Base-by-base conservation (phyloP, 495 filamentous ascomycete species). In the Penicillium soppii region DNA sequence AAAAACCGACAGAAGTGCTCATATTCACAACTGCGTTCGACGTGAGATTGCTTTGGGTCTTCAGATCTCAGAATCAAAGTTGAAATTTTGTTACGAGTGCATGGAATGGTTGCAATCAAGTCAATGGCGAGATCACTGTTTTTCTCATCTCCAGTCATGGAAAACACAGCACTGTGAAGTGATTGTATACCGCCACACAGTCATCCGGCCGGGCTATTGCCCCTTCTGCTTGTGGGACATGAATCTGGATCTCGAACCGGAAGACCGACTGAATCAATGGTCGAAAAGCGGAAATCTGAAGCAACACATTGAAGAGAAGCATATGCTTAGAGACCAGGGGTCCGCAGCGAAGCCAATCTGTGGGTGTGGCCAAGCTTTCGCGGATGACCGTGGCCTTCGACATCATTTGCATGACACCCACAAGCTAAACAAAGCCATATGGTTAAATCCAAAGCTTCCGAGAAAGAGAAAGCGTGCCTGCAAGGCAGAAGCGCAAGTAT, bases 41-140 rank as follows among this genome's bases (percentile, higher is more conserved):
- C 50, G 50, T 35, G 29, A 49, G 29, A 56, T 45, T 1, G 26
- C 47, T 40, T 37, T 52, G 4, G 27, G 41, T 13, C 43, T 56
- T 39, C 15, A 49, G 27, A 32, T 62, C 37, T 43, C 39, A 39
- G 53, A 55, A 35, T 33, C 35, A 32, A 1, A 44, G 36, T 20
- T 62, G 38, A 45, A n/a, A 22, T 62, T 50, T 45, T 62, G 17
- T 41, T 62, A 62, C 35, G 46, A 62, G 47, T 62, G 45, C 38
- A 58, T 62, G 32, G 32, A 45, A 25, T 62, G 43, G 55, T 32
- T 50, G 4, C 12, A 38, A 13, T 38, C 29, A 52, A 49, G 27
- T 33, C 12, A 58, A 37, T 62, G 22, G 55, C 35, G 43, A 40
- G 35, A 56, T 17, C 47, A 63, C 29, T 52, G 33, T 30, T 16